phyloP scores from a whole-genome alignment of 768 basidiomycete genomes.

The Auricularia cornea region DNA sequence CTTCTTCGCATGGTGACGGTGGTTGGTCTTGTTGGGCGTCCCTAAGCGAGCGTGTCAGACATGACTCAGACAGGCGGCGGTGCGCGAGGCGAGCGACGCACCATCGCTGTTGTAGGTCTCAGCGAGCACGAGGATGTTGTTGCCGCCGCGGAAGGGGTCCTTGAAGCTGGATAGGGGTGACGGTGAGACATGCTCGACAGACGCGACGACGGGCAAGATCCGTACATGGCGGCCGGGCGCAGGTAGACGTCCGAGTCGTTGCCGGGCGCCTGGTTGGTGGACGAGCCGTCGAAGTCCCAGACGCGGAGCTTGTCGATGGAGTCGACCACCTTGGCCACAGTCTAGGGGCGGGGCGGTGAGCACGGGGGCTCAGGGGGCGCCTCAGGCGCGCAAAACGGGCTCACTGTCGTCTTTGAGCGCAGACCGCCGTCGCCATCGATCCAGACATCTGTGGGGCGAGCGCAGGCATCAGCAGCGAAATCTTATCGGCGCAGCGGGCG shows the following conservation, averaged over 20 bases:
- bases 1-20: slow-evolving; percentile 90
- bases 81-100: background rate
- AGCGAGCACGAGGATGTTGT: slow-evolving; percentile 95
- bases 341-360: slow-evolving; percentile 39
- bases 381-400: slow-evolving; percentile 24
- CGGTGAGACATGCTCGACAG: background rate
- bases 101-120: slow-evolving; percentile 98
- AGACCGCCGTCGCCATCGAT: slow-evolving; percentile 92
- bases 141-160: slow-evolving; percentile 97
- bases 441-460: slow-evolving; percentile 76
- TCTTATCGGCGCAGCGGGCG: slow-evolving; percentile 3
- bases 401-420: slow-evolving; percentile 91
- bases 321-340: slow-evolving; percentile 76
- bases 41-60: slow-evolving; percentile 21
- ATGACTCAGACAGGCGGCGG: background rate
- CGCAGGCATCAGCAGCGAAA: background rate
- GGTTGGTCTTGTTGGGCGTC: slow-evolving; percentile 94
- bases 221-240: slow-evolving; percentile 74
- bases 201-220: background rate
- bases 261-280: slow-evolving; percentile 95
- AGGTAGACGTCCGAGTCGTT: slow-evolving; percentile 96
- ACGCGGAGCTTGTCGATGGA: slow-evolving; percentile 87
- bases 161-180: slow-evolving; percentile 48
- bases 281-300: slow-evolving; percentile 99
- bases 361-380: background rate